phyloP scores from a whole-genome alignment of 495 filamentous ascomycete species.

The Trypethelium eluteriae region DNA sequence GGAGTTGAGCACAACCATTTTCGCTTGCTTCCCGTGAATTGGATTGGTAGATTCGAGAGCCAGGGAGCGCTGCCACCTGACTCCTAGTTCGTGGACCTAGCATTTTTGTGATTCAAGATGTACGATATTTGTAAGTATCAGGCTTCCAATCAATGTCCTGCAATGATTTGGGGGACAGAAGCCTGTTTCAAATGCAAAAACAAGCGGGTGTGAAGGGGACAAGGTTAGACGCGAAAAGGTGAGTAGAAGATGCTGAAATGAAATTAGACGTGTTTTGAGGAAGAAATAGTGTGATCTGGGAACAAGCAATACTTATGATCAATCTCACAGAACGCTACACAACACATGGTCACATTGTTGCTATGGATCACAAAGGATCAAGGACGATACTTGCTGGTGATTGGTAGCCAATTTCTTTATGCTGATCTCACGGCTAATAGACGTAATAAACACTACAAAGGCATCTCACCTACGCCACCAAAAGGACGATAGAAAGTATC shows the following conservation, averaged over 20 bases:
- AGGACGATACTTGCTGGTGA: not conserved
- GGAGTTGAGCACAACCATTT: not conserved
- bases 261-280: not conserved
- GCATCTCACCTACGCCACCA: not conserved
- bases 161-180: not conserved
- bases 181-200: not conserved
- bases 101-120: not conserved
- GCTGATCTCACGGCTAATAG: not conserved
- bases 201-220: not conserved
- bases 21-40: not conserved
- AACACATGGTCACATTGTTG: not conserved
- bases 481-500: not conserved
- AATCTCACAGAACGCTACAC: not conserved
- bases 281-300: not conserved
- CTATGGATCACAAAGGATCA: not conserved
- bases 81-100: not conserved
- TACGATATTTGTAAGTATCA: not conserved
- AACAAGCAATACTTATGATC: not conserved
- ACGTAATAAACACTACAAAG: not conserved
- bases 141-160: slow-evolving; percentile 1
- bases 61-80: not conserved
- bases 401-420: not conserved
- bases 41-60: not conserved
- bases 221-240: too few relatives aligned
- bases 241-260: too few relatives aligned